phyloP scores from a whole-genome alignment of 306 rosid species.

The Trichosanthes truncata region DNA sequence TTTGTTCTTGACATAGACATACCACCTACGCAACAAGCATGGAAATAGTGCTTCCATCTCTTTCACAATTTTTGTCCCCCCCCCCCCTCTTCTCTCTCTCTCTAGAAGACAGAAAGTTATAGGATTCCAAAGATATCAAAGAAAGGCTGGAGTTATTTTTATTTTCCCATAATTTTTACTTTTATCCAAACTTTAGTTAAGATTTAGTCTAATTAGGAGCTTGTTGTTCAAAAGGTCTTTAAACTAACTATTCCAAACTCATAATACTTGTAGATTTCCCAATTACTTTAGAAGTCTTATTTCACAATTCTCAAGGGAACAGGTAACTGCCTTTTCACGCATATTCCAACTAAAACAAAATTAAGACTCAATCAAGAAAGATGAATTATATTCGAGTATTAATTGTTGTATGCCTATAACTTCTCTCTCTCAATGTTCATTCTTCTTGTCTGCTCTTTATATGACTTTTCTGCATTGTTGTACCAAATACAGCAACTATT shows the following conservation, averaged over 20 bases:
- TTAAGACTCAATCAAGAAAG: neutral
- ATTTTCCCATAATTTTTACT: neutral
- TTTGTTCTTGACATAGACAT: neutral
- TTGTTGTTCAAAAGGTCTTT: neutral
- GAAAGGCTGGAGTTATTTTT: neutral
- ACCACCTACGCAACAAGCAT: neutral
- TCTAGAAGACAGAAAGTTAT: neutral
- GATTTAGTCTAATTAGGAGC: neutral
- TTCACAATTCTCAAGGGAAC: neutral
- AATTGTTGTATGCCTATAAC: neutral
- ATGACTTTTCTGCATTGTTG: neutral
- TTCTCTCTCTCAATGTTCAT: neutral
- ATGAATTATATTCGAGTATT: too few species aligned
- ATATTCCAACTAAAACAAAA: neutral
- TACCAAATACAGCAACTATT: neutral
- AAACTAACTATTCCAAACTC: neutral
- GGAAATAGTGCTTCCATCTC: neutral
- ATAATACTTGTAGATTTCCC: neutral
- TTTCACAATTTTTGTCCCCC: neutral
- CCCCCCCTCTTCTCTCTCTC: neutral
- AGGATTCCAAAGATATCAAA: neutral
- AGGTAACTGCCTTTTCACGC: neutral
- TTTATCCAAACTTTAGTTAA: neutral
- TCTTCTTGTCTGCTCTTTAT: neutral
- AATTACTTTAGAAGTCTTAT: neutral